Percentiles rank a stretch among this genome's conserved stretches.
These are phyloP conservation scores for Urochloa ruziziensis DNA, from an alignment of 176 grass and related monocot genomes.

Conservation along the genomic window DNA sequence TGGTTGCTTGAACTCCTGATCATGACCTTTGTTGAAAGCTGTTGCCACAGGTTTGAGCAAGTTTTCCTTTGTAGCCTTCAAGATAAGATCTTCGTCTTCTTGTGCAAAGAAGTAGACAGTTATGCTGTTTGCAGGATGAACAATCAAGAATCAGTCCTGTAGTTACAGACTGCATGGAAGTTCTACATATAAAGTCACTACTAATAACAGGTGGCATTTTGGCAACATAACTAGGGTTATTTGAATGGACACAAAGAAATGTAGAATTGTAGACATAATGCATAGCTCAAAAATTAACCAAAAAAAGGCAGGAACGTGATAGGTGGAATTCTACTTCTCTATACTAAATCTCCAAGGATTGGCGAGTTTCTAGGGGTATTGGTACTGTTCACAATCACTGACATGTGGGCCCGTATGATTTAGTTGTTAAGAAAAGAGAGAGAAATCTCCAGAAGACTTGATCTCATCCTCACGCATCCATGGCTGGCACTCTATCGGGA, in stretches of 20 bases:
- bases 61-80: conserved; percentile 44
- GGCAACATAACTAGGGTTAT: background rate
- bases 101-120: conserved; percentile 60
- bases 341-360: no score
- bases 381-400: no score
- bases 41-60: conserved; percentile 39
- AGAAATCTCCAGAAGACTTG: no score
- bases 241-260: background rate
- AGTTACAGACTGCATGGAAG: background rate
- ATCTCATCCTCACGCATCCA: no score
- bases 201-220: background rate
- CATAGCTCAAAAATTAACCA: background rate
- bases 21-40: conserved; percentile 49
- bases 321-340: no score
- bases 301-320: background rate
- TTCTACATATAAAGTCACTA: no score
- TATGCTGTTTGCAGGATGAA: conserved; percentile 42
- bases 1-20: conserved; percentile 62
- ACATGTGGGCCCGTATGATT: no score
- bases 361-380: no score
- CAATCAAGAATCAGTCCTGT: background rate
- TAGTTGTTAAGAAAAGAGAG: no score
- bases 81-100: conserved; percentile 34
- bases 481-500: no score
- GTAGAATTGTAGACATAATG: background rate